Evolutionary conservation across 2,329 filamentous ascomycete genomes (phyloP), one percentile per base, ranked within the genome.

Genomic region (Sporothrix phasma): DNA sequence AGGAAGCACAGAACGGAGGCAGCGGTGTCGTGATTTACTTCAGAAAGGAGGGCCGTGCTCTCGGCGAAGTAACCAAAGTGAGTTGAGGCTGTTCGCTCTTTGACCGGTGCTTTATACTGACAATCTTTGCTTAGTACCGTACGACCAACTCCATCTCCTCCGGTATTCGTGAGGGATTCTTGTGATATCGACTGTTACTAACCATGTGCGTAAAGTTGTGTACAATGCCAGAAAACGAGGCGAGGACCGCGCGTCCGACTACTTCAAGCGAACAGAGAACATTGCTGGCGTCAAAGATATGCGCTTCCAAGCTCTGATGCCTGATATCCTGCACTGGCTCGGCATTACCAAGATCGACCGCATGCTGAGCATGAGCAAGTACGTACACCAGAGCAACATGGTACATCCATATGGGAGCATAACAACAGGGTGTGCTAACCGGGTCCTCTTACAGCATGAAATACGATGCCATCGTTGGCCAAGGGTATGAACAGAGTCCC

Each of bases 351-450:
- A 97, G 81, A 97, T 99, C 73, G 94, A 99, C 75, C 84, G 92
- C 66, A 99, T 97, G 94, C 80, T 97, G 70, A 96, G 90, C 78
- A 97, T 97, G 94, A 96, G 90, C 77, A 96, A 97, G 87, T 89
- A 73, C 79, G 86, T 79, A 37, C 26, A n/a, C 1, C 10, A 3
- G 3, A 37, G 7, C 19, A 19, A 41, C 17, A 13, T 29, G 17
- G 13, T 51, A 24, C 54, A 31, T 61, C 26, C 47, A 37, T 19
- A 19, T 3, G n/a, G n/a, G 31, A 15, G 17, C 2, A n/a, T 7
- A 29, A 5, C 13, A 31, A 29, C 31, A 31, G 5, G 46, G 5
- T 47, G 24, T 45, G 17, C 51, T 63, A 22, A 63, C 31, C 3
- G 5, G n/a, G 3, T 46, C 29, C 7, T 61, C 45, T 31, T 37